These are phyloP conservation scores for Candolleomyces eurysporus DNA, from an alignment of 768 basidiomycete species.

Conservation along the genomic window DNA sequence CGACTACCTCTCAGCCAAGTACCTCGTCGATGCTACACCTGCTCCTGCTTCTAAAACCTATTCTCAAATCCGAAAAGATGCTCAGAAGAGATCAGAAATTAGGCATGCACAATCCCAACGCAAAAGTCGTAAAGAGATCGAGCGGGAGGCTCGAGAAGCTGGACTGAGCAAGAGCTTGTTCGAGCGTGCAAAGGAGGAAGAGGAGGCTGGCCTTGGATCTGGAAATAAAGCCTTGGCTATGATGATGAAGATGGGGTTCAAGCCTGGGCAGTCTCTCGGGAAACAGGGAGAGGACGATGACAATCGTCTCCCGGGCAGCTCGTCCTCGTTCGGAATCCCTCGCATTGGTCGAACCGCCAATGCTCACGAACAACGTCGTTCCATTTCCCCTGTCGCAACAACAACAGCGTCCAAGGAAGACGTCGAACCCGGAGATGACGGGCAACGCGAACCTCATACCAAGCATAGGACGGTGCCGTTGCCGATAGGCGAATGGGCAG, in stretches of 20 bases:
- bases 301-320: slow-evolving; percentile 9
- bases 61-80: slow-evolving; percentile 66
- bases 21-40: slow-evolving; percentile 48
- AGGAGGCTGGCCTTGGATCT: slow-evolving; percentile 46
- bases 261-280: slow-evolving; percentile 78
- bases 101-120: slow-evolving; percentile 67
- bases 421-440: not conserved
- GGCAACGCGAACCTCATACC: not conserved
- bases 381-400: not conserved
- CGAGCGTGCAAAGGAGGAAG: slow-evolving; percentile 68
- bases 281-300: slow-evolving; percentile 25
- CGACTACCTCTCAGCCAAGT: slow-evolving; percentile 89
- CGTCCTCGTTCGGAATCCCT: not conserved
- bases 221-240: slow-evolving; percentile 80
- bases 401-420: not conserved
- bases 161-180: slow-evolving; percentile 81
- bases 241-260: slow-evolving; percentile 96
- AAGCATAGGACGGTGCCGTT: slow-evolving; percentile 64
- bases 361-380: not conserved
- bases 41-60: slow-evolving; percentile 58
- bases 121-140: slow-evolving; percentile 67
- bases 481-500: slow-evolving; percentile 79
- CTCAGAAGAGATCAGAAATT: slow-evolving; percentile 49
- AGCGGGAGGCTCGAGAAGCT: slow-evolving; percentile 73
- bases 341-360: not conserved